Percentiles rank a stretch among this genome's conserved stretches.
Evolutionary conservation across 2,329 filamentous ascomycete genomes (phyloP).

Genomic region (Westerdykella aurantiaca): DNA sequence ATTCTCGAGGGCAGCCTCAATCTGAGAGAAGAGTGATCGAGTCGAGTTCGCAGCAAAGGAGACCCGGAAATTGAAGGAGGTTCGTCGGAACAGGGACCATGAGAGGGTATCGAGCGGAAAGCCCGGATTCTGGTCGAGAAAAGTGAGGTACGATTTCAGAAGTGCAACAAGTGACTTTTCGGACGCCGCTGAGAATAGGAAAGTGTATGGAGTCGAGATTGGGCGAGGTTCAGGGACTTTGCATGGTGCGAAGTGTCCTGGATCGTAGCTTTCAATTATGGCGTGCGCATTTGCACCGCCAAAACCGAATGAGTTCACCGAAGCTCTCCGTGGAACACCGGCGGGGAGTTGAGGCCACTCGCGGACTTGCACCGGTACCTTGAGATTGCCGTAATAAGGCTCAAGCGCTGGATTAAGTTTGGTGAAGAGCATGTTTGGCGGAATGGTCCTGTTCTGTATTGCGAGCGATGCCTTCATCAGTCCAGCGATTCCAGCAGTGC

Average conservation of each 20-base stretch:
- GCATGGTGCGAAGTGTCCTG: no score
- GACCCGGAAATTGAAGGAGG: no score
- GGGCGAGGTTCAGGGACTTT: no score
- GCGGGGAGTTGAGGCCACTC: not conserved
- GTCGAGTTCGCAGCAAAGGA: no score
- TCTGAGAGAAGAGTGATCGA: no score
- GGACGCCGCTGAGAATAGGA: constrained; percentile 8
- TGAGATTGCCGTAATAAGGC: constrained; percentile 7
- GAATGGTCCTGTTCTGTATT: constrained; percentile 32
- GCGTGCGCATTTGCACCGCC: constrained; percentile 24
- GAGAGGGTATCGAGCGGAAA: no score
- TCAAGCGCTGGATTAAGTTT: constrained; percentile 22
- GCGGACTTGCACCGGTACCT: no score
- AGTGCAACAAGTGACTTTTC: not conserved
- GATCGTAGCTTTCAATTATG: constrained; percentile 11
- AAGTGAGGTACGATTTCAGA: not conserved
- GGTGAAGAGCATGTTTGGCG: constrained; percentile 31
- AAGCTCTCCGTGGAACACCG: constrained; percentile 7
- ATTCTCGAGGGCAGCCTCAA: no score
- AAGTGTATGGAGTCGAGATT: not conserved
- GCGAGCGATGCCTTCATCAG: constrained; percentile 34
- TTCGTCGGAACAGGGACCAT: no score
- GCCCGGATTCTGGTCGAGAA: not conserved
- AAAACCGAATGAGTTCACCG: constrained; percentile 19
- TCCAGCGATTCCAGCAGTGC: constrained; percentile 30